Base-by-base conservation (phyloP, 805 yeast genomes). In the Teunomyces pallodes region DNA sequence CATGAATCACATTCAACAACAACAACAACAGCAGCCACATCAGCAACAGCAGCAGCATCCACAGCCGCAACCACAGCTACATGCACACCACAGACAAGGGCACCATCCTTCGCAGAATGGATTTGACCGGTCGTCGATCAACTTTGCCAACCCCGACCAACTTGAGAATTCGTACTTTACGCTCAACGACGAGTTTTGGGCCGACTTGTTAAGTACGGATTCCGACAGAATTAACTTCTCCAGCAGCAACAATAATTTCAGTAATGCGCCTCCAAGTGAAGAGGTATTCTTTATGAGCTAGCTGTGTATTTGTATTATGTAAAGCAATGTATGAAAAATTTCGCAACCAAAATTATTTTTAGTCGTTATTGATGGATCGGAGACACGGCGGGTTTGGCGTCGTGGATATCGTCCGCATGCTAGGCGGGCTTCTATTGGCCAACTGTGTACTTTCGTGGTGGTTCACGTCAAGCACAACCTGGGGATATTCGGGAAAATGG, bases 111-210 rank as follows among this genome's bases (percentile, higher is more conserved):
- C n/a, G 13, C 35, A 24, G 35, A 29, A 28, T 26, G 20, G 30
- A 9, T 40, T 40, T 27, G 32, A 28, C 17, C 14, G 29, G 41
- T 20, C 41, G 27, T n/a, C 16, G 13, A 31, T 16, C 29, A 41
- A 29, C 14, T 45, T 49, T 51, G 61, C 70, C 6, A 67, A 62
- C 51, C 63, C 67, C 0, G 67, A 68, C 46, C 67, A 75, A 43
- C 56, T 73, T 16, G 81, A 78, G 41, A 68, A 69, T 55, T 79
- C 83, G 9, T 76, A 75, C 42, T 74, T 76, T 69, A 77, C 82
- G 8, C 62, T 84, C 31, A 82, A 81, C 49, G 90, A 84, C 57
- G 90, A 85, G 58, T 82, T 85, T 55, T 85, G 90, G 90, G 74
- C 82, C 31, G 87, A 84, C 49, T 62, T 79, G 30, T 60, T 78